Evolutionary conservation across 352 stramenopile genomes (phyloP), one percentile per base, ranked within the genome.

Genomic region (Pythium rishiriense): DNA sequence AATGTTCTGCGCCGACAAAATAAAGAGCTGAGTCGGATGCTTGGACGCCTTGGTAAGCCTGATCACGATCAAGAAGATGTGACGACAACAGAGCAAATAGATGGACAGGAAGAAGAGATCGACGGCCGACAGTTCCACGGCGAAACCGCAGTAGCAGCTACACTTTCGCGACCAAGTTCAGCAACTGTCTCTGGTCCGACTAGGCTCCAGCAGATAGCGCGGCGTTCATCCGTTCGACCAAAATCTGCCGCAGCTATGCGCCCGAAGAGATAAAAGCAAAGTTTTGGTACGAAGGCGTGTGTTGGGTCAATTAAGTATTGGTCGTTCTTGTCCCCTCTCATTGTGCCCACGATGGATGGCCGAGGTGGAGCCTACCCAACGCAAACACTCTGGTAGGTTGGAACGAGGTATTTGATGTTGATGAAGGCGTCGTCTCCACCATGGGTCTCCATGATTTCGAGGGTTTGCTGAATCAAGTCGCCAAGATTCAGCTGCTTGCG

Each of bases 391-490:
- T 98, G 92, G 77, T 98, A 99, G 1, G 96, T 97, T 3, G 97
- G 97, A 24, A 99, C 78, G 58, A 99, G 87, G 66, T 99, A 99
- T 69, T 99, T 99, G 75, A 99, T 99, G 79, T 99, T 99, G 73
- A 99, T 98, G 74, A 99, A 99, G 4, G 97, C 97, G 72, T 99
- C 92, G 68, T 98, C 90, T 19, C 97, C 97, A 29, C 97, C 97
- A 60, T 98, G 90, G 7, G 91, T 88, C 73, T 99, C 97, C 70
- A 99, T 97, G 61, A 96, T 89, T 70, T 99, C 96, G 4, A 99
- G 84, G 15, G 97, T 99, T 68, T 99, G 93, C 76, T 97, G 90
- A 53, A 99, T 98, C 3, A 99, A 79, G 48, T 98, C 95, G 24
- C 97, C 96, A 33, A 99, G 67, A 73, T 98, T 98, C 49, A 97